Percentiles rank a stretch among this genome's conserved stretches.
These are phyloP conservation scores for Sapria himalayana DNA, from an alignment of 345 rosid genomes.

Conservation along the genomic window DNA sequence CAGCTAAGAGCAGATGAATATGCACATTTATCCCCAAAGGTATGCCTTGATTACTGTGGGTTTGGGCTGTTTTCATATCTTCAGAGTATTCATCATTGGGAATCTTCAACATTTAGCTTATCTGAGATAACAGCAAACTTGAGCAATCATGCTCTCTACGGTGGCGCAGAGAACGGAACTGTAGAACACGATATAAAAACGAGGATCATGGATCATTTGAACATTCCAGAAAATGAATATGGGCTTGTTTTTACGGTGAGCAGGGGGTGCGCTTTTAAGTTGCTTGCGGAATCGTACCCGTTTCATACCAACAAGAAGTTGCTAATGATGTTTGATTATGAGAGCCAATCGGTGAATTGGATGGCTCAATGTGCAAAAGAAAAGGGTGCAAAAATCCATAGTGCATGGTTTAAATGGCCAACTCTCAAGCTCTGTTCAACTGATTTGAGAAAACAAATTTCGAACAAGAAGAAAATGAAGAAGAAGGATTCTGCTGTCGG, in stretches of 20 bases:
- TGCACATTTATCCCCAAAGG: slow-evolving; percentile 66
- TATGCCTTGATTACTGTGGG: slow-evolving; percentile 97
- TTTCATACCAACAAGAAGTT: slow-evolving; percentile 86
- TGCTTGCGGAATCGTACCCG: slow-evolving; percentile 89
- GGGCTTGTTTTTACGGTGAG: slow-evolving; percentile 99
- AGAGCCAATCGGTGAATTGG: slow-evolving; percentile 94
- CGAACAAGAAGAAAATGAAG: slow-evolving; percentile 57
- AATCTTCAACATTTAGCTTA: slow-evolving; percentile 87
- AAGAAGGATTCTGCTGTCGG: slow-evolving; percentile 85
- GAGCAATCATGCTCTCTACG: slow-evolving; percentile 80
- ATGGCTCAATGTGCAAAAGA: slow-evolving; percentile 93
- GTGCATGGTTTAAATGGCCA: slow-evolving; percentile 98
- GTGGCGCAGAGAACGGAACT: slow-evolving; percentile 83
- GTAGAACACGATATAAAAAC: slow-evolving; percentile 77
- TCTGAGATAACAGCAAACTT: slow-evolving; percentile 89
- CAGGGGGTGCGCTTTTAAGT: slow-evolving; percentile 93
- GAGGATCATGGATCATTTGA: slow-evolving; percentile 89
- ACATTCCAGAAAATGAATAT: slow-evolving; percentile 88
- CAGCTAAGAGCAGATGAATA: slow-evolving; percentile 61
- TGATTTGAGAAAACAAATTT: slow-evolving; percentile 78
- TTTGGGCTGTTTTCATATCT: slow-evolving; percentile 85
- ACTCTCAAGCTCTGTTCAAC: slow-evolving; percentile 89
- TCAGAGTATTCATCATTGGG: slow-evolving; percentile 89
- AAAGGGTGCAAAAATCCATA: slow-evolving; percentile 74
- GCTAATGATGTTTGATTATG: slow-evolving; percentile 93